Base-by-base conservation (phyloP, 352 stramenopile genomes). In the Phytopythium mirpurense region DNA sequence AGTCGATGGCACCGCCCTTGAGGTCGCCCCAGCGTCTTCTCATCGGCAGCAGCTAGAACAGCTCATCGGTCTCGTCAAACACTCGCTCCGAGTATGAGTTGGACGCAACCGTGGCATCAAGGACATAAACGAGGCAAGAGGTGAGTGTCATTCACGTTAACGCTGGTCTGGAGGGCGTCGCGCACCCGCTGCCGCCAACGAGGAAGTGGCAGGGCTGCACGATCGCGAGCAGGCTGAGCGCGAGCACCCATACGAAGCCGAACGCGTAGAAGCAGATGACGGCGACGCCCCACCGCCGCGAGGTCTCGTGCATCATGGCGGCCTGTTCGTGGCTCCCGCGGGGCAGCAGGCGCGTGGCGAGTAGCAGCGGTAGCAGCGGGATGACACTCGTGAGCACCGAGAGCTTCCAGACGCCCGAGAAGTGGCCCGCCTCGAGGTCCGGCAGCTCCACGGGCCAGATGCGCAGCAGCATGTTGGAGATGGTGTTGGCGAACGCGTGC, bases 341-440 rank as follows among this genome's bases (percentile, higher is more conserved):
- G 6, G 83, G 83, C 40, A 93, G 54, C 49, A 91, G 49, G 3
- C 42, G 69, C 23, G 56, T 59, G 3, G 83, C 72, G 11, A 72
- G 35, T 8, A 88, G n/a, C n/a, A 90, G 57, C 11, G 65, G 65
- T 14, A 70, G 52, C 49, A 73, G 40, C 24, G 77, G 70, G 11
- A 93, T 70, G 7, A 67, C 26, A 32, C 68, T 75, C 3, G 83
- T 88, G 29, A 93, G 66, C 10, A 89, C 51, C 11, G 83, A 86
- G 27, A 93, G 67, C 50, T 91, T 91, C 83, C 83, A 93, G 15
- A 93, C 74, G 15, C 83, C 83, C 36, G 62, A 67, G n/a, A 69
- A 84, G 29, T 86, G 49, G 19, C 74, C 71, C n/a, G 48, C 56
- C 41, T 76, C 50, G 8, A 93, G 69, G 48, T 93, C 78, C 3